Conservation (phyloP, 2,329 filamentous ascomycete genomes). For the Thielaviopsis populi region DNA sequence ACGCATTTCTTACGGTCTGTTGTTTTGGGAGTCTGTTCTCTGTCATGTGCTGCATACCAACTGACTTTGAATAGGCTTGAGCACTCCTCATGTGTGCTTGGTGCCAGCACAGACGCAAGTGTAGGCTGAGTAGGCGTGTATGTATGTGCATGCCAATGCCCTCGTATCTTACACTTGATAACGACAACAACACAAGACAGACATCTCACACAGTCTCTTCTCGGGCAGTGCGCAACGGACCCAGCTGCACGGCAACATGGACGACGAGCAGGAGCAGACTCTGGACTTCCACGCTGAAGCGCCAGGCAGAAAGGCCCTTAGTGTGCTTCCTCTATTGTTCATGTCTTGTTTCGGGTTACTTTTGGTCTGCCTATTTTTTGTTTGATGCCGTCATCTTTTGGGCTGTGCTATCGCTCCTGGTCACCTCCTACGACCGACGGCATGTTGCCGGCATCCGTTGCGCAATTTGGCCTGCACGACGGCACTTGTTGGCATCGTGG, state of each 20-base stretch:
- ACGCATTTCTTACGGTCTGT: not conserved
- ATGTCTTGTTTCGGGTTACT: conserved; percentile 1
- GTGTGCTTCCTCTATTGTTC: not conserved
- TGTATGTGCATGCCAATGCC: not conserved
- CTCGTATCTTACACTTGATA: not conserved
- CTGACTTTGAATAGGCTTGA: not conserved
- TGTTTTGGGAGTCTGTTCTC: not conserved
- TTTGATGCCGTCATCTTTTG: not conserved
- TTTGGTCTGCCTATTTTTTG: not conserved
- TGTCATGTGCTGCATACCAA: not conserved
- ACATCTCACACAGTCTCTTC: too few species aligned
- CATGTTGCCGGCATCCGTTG: not conserved
- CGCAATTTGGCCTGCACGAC: not conserved
- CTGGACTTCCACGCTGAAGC: not conserved
- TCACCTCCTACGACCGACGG: not conserved
- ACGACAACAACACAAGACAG: not conserved
- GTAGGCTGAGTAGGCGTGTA: not conserved
- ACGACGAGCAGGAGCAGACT: not conserved
- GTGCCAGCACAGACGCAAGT: not conserved
- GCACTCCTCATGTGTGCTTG: too few species aligned
- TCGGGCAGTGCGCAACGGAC: too few species aligned
- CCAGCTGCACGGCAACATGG: too few species aligned
- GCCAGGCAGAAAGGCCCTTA: not conserved
- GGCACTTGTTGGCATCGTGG: not conserved
- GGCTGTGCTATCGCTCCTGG: not conserved